Percentiles rank a stretch among this genome's conserved stretches.
phyloP scores from a whole-genome alignment of 2,329 filamentous ascomycete species.

The Alternaria longipes region DNA sequence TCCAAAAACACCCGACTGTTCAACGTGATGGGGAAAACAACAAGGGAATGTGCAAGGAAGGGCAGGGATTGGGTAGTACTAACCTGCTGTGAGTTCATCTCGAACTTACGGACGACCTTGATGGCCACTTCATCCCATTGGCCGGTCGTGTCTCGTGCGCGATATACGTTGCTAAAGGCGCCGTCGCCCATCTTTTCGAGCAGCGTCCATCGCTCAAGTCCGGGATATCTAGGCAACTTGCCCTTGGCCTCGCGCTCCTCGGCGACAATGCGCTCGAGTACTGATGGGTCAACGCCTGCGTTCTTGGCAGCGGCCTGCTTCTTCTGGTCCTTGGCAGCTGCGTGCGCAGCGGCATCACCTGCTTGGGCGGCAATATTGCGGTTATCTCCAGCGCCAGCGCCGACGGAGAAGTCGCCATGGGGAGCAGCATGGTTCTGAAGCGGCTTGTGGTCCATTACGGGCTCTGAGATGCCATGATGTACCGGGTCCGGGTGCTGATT shows the following conservation, averaged over 20 bases:
- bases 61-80: constrained; percentile 58
- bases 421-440: constrained; percentile 60
- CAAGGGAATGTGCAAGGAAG: constrained; percentile 45
- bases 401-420: constrained; percentile 68
- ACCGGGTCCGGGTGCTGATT: constrained; percentile 59
- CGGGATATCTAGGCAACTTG: constrained; percentile 87
- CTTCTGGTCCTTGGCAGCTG: constrained; percentile 69
- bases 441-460: constrained; percentile 65
- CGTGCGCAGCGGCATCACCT: constrained; percentile 70
- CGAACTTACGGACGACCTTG: constrained; percentile 98
- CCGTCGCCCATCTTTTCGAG: constrained; percentile 98
- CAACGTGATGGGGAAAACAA: constrained; percentile 40
- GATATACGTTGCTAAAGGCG: constrained; percentile 98
- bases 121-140: constrained; percentile 86
- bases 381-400: constrained; percentile 68
- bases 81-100: constrained; percentile 99
- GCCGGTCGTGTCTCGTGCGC: constrained; percentile 78
- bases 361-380: constrained; percentile 74
- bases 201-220: constrained; percentile 84
- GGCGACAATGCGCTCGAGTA: constrained; percentile 85
- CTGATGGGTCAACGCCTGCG: constrained; percentile 63
- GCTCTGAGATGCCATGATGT: constrained; percentile 67
- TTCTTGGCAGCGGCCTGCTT: constrained; percentile 58
- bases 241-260: constrained; percentile 88
- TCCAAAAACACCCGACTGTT: constrained; percentile 41